Evolutionary conservation across 805 yeast species (phyloP).

Genomic region (Starmerella roubikii): DNA sequence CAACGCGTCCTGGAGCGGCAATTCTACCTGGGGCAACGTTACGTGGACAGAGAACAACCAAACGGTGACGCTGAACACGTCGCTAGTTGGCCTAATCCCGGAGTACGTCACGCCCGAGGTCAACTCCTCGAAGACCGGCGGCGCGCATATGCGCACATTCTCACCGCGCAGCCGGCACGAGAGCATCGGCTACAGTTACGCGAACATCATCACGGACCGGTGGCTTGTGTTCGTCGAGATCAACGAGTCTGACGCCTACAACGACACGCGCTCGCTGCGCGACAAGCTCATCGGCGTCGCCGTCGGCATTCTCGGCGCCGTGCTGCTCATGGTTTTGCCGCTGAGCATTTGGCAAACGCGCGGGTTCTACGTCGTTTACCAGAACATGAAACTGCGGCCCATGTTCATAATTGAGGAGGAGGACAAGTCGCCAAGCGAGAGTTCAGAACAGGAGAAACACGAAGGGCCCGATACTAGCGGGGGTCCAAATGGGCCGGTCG

Average conservation of each 20-base stretch:
- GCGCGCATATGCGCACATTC: constrained; percentile 10
- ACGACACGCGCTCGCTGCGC: constrained; percentile 12
- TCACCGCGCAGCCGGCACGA: constrained; percentile 8
- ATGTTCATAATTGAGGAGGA: constrained; percentile 5
- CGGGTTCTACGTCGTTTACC: constrained; percentile 20
- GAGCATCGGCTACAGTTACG: constrained; percentile 18
- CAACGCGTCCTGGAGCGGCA: too few relatives aligned
- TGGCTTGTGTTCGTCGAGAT: constrained; percentile 19
- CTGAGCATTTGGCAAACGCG: constrained; percentile 19
- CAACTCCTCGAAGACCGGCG: constrained; percentile 1
- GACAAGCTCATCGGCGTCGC: constrained; percentile 19
- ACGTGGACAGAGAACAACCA: too few relatives aligned
- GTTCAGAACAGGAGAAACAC: neutral
- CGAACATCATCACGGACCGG: constrained; percentile 9
- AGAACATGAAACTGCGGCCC: constrained; percentile 17
- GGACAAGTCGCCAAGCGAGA: neutral
- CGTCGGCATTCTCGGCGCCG: constrained; percentile 19
- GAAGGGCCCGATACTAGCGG: neutral
- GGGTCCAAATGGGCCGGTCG: neutral
- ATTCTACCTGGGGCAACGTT: too few relatives aligned
- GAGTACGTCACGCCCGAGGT: neutral
- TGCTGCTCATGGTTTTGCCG: constrained; percentile 18
- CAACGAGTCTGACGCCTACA: constrained; percentile 11
- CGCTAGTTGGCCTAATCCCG: neutral
- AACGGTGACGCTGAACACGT: too few relatives aligned